Evolutionary conservation across 208 protist genomes (phyloP), one percentile per base, ranked within the genome.

Genomic region (Acanthamoeba divionensis): DNA sequence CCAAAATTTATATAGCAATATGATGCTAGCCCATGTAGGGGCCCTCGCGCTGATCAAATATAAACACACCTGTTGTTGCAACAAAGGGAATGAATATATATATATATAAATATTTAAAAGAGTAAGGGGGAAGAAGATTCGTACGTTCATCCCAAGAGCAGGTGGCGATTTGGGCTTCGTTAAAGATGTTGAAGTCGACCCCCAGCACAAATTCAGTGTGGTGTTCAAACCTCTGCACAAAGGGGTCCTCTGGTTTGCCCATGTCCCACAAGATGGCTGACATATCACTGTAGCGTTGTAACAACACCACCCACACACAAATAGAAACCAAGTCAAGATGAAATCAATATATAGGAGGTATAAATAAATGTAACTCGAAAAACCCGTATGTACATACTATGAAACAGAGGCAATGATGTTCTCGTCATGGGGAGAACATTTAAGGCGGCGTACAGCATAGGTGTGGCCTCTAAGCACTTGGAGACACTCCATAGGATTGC

Each of bases 161-260:
- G 26, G 89, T 94, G 41, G 93, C 93, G 33, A 95, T 73, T 62
- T 93, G 73, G 13, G 91, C 92, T 60, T 95, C 89, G 24, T 88
- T 71, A 82, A 94, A 94, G 50, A 95, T 83, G 91, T 92, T 94
- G 54, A 83, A 95, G 88, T 95, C 93, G 6, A 95, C 54, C 60
- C 93, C 93, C 21, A 95, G 52, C n/a, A 89, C 93, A 85, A 95
- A 95, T 33, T 95, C 93, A 8, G 91, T 94, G 89, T 95, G 93
- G 29, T 94, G 93, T 33, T 91, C 93, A 33, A 71, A 87, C 60
- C 80, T 91, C 31, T 60, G 12, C n/a, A 94, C 21, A n/a, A 93
- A 60, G 69, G 92, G 91, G 36, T 93, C 89, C 9, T 91, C 88
- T 33, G 47, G 85, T 38, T 50, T 41, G 44, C 52, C 77, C 36